Conservation (phyloP, 257 asterid species). For the Misopates orontium region DNA sequence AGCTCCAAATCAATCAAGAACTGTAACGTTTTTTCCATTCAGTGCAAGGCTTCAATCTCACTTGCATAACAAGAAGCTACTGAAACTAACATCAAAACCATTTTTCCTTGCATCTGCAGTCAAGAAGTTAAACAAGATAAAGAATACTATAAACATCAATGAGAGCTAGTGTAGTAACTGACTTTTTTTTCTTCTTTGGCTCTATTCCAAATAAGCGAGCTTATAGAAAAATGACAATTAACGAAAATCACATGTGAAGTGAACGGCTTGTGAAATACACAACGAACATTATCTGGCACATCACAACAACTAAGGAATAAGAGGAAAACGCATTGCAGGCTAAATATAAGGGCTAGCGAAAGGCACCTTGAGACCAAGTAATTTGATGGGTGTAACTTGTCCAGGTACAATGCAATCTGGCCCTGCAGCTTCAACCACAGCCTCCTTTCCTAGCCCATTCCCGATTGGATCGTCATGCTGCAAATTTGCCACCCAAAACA, state of each 20-base stretch:
- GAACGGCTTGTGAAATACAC: background rate
- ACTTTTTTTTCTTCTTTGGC: background rate
- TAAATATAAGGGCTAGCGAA: background rate
- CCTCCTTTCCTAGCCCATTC: constrained; percentile 72
- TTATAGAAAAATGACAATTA: constrained; percentile 1
- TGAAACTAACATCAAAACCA: too few relatives aligned
- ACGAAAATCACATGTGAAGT: background rate
- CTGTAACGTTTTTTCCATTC: too few relatives aligned
- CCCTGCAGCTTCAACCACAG: constrained; percentile 91
- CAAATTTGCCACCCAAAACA: constrained; percentile 17
- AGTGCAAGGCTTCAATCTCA: too few relatives aligned
- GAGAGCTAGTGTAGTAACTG: background rate
- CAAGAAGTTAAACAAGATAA: too few relatives aligned
- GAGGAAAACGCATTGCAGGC: constrained; percentile 4
- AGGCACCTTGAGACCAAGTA: constrained; percentile 86
- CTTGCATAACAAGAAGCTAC: too few relatives aligned
- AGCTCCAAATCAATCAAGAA: too few relatives aligned
- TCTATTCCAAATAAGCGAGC: background rate
- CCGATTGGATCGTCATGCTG: constrained; percentile 64
- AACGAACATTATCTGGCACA: background rate
- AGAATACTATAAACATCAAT: too few relatives aligned
- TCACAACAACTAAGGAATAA: background rate
- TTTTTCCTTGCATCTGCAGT: too few relatives aligned
- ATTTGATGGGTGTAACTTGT: constrained; percentile 64
- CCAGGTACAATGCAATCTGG: constrained; percentile 97